Evolutionary conservation across 805 yeast genomes (phyloP).

Genomic region (Tetrapisispora arboricola): DNA sequence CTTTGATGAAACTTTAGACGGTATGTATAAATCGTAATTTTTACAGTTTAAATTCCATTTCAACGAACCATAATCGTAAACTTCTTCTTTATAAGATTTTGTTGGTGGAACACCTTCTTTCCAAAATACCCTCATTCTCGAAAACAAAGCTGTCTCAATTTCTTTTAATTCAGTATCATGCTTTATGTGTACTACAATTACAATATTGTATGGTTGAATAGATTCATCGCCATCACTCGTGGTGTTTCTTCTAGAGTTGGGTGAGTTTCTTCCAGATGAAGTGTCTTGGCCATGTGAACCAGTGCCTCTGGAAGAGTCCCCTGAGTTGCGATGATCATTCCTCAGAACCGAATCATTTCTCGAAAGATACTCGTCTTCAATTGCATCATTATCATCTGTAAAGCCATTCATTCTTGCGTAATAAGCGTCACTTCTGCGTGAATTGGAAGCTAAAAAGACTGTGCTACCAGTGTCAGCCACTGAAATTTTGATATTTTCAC

Average conservation of each 20-base stretch:
- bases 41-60: conserved; percentile 36
- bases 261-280: neutral
- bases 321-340: no score
- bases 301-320: neutral
- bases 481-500: conserved; percentile 16
- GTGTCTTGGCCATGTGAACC: neutral
- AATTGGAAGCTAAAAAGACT: conserved; percentile 27
- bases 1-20: conserved; percentile 14
- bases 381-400: neutral
- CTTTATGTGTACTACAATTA: conserved; percentile 37
- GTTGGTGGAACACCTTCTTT: conserved; percentile 43
- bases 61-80: conserved; percentile 37
- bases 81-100: conserved; percentile 35
- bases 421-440: conserved; percentile 24
- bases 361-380: neutral
- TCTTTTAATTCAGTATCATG: conserved; percentile 32
- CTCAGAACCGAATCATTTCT: neutral
- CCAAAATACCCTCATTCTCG: conserved; percentile 41
- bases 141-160: conserved; percentile 34
- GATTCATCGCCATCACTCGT: conserved; percentile 8
- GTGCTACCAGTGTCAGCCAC: conserved; percentile 28
- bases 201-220: conserved; percentile 42
- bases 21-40: conserved; percentile 36
- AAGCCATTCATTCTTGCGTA: conserved; percentile 13
- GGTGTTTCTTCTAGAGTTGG: neutral